Base-by-base conservation (phyloP, 192 early-diverging fungal species). In the Lobosporangium transversale region DNA sequence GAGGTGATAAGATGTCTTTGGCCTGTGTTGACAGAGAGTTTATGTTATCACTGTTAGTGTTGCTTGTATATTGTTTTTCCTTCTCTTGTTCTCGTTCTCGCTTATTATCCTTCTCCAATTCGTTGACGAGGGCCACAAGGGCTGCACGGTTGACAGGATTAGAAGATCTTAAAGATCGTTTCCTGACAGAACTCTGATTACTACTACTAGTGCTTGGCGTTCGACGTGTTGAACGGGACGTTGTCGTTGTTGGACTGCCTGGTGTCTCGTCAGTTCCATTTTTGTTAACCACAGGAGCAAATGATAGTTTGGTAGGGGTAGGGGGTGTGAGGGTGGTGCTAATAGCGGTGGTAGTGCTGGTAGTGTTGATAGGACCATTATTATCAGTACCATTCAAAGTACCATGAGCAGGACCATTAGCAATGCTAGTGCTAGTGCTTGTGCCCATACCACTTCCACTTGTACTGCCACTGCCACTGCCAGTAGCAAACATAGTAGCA, bases 81-180 rank as follows among this genome's bases (percentile, higher is more conserved):
- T 54, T 45, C 48, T 60, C 70, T 31, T 26, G 31, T 50, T 55
- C 47, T 26, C 64, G 49, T 29, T 68, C 49, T 4, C 47, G 45
- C 27, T 70, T 70, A 54, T 71, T 63, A 21, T 75, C 58, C 26
- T 63, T 64, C n/a, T 75, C 71, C 49, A 75, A 7, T 9, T 75
- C 71, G 33, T 75, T 75, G 10, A 75, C 71, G 4, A 75, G 52
- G 18, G 71, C 71, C 71, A 66, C 66, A 18, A 75, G 29, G 2
- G 71, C 71, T 2, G 62, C 50, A 49, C 61, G 71, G 21, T 75
- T 75, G 15, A 66, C 29, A 7, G 71, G 71, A 35, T 75, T 52
- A 5, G 71, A 66, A 9, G 63, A 75, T 18, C 71, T 48, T 12
- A 75, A 33, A 0, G 71, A 75, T 11, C 71, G 71, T 56, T 66